Percentiles rank a stretch among this genome's conserved stretches.
Evolutionary conservation across 2,329 filamentous ascomycete genomes (phyloP).

Genomic region (Phialocephala subalpina): DNA sequence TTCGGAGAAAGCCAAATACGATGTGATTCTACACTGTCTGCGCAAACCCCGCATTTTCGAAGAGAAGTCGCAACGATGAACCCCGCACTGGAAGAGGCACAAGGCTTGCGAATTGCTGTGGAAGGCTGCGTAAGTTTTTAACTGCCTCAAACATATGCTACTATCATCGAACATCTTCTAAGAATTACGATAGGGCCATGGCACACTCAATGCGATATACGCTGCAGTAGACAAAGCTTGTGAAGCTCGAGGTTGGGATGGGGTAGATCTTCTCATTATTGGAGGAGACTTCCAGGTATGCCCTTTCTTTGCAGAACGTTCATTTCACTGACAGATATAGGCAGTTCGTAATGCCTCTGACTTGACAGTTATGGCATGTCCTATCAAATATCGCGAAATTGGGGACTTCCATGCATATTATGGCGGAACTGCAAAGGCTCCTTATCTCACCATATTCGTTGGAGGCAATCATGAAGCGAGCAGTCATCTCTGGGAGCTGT

Average conservation of each 20-base stretch:
- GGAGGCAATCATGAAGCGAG: conserved; percentile 96
- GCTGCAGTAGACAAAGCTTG: conserved; percentile 75
- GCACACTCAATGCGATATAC: conserved; percentile 91
- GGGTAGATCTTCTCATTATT: conserved; percentile 90
- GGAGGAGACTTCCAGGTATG: conserved; percentile 91
- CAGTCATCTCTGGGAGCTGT: conserved; percentile 89
- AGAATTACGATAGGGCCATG: conserved; percentile 73
- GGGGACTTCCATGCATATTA: conserved; percentile 97
- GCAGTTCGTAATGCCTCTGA: conserved; percentile 89
- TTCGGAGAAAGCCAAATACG: neutral
- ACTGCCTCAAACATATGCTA: neutral
- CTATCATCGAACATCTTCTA: conserved; percentile 11
- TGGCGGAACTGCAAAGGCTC: conserved; percentile 76
- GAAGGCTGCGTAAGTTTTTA: conserved; percentile 79
- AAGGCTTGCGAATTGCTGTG: conserved; percentile 77
- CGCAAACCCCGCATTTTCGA: neutral
- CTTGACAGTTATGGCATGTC: conserved; percentile 88
- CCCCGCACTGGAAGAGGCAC: conserved; percentile 37
- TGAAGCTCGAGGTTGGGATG: conserved; percentile 76
- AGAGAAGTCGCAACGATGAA: conserved; percentile 32
- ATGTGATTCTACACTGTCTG: neutral
- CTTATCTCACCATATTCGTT: conserved; percentile 91
- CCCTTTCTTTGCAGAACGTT: neutral
- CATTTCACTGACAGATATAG: conserved; percentile 49
- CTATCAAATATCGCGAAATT: conserved; percentile 84